Conservation (phyloP, 805 yeast species). For the Candida peoriensis region DNA sequence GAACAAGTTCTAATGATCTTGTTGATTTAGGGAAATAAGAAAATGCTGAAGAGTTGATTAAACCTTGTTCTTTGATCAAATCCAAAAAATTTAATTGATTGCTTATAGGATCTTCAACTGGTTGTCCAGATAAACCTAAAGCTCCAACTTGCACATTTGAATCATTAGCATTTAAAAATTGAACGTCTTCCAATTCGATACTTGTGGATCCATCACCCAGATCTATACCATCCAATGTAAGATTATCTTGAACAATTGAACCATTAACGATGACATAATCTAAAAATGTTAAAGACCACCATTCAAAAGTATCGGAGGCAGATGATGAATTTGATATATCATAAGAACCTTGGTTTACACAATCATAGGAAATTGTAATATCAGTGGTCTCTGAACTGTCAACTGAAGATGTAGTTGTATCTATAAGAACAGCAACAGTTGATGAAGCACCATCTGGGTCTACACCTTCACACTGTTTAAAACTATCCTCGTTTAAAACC, state of each 20-base stretch:
- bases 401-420: not conserved
- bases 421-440: too few species aligned
- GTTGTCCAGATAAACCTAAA: slow-evolving; percentile 38
- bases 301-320: not conserved
- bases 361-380: slow-evolving; percentile 2
- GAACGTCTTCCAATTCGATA: slow-evolving; percentile 12
- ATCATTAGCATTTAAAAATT: slow-evolving; percentile 35
- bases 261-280: slow-evolving; percentile 19
- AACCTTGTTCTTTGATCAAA: slow-evolving; percentile 23
- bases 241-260: slow-evolving; percentile 10
- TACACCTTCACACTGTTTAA: slow-evolving; percentile 8
- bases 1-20: slow-evolving; percentile 33
- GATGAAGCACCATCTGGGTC: slow-evolving; percentile 6
- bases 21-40: slow-evolving; percentile 32
- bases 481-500: slow-evolving; percentile 22
- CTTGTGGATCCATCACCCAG: not conserved
- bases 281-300: slow-evolving; percentile 4
- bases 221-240: slow-evolving; percentile 1
- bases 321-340: slow-evolving; percentile 4
- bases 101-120: slow-evolving; percentile 3
- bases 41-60: slow-evolving; percentile 36
- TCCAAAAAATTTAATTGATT: slow-evolving; percentile 25
- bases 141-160: slow-evolving; percentile 37
- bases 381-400: not conserved
- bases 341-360: slow-evolving; percentile 16